Evolutionary conservation across 306 rosid genomes (phyloP), one percentile per base, ranked within the genome.

Genomic region (Hippophae rhamnoides): DNA sequence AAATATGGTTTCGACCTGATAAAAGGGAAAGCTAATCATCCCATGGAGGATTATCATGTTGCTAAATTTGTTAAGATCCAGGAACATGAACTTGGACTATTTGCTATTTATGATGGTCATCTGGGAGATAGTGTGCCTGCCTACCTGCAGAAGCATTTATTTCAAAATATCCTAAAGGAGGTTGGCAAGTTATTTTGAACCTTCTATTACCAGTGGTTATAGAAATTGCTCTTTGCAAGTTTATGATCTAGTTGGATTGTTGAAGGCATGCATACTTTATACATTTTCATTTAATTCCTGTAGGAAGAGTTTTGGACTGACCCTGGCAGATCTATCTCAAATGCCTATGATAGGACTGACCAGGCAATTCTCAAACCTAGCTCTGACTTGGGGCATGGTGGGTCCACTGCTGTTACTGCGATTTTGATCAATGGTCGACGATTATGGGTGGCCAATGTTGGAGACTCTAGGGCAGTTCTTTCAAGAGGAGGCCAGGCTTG

Each of bases 41-140:
- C 96, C 47, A 90, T 90, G 98, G 98, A 90, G 81, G 98, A 90
- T 79, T 87, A 85, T 74, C 96, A 90, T 71, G 98, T 90, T 64
- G 85, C 98, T 64, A 85, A 90, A 73, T 90, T 90, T 69, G 74
- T 74, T 57, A 80, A 58, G 86, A 62, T 67, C 62, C 70, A 81
- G 52, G 83, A 68, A 38, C 85, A 83, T 60, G 96, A 90, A 65
- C 64, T 90, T 58, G 98, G 98, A 25, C 80, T 90, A 61, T 90
- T 90, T 71, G 98, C 98, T 8, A 85, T 90, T 26, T 90, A 85
- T 63, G 98, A 90, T 64, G 98, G 98, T 44, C 98, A 90, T 76
- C 69, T 85, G 61, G 95, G 96, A 43, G 92, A 90, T 58, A 92
- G 55, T 5, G 96, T 90, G 9, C 96, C 98, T 40, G 78, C 94